phyloP scores from a whole-genome alignment of 345 rosid species.

The Hevea brasiliensis region DNA sequence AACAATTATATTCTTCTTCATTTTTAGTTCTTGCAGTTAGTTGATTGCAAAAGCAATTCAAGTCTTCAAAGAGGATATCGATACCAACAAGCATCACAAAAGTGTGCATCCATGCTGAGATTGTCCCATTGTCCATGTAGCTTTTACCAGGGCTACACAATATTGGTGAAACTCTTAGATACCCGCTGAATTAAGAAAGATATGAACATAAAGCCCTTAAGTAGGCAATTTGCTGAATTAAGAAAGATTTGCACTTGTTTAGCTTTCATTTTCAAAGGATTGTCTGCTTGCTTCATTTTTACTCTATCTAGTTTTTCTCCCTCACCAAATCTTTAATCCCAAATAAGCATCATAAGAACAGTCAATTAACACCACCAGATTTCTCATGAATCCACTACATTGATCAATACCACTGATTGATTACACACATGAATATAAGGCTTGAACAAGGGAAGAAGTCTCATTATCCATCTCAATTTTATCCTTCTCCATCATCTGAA shows the following conservation, averaged over 20 bases:
- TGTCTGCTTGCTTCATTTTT: neutral
- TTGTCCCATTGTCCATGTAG: neutral
- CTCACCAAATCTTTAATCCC: neutral
- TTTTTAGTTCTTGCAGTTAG: neutral
- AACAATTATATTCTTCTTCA: neutral
- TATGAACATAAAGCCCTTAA: neutral
- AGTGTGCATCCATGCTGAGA: neutral
- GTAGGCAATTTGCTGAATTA: neutral
- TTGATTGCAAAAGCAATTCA: neutral
- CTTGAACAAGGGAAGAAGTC: slow-evolving; percentile 38
- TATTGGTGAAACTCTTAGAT: neutral
- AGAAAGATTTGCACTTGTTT: neutral
- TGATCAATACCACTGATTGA: neutral
- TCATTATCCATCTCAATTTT: slow-evolving; percentile 39
- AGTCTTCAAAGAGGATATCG: neutral
- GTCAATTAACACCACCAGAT: neutral
- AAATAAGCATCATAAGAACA: neutral
- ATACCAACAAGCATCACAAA: neutral
- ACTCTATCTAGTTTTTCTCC: neutral
- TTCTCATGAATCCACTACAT: neutral
- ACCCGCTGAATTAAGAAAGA: neutral
- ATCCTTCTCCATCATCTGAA: slow-evolving; percentile 60
- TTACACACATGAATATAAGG: neutral
- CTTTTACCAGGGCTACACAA: neutral
- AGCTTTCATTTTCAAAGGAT: neutral